Percentiles rank a stretch among this genome's conserved stretches.
phyloP scores from a whole-genome alignment of 2,329 filamentous ascomycete genomes.

The Neodidymelliopsis sp. region DNA sequence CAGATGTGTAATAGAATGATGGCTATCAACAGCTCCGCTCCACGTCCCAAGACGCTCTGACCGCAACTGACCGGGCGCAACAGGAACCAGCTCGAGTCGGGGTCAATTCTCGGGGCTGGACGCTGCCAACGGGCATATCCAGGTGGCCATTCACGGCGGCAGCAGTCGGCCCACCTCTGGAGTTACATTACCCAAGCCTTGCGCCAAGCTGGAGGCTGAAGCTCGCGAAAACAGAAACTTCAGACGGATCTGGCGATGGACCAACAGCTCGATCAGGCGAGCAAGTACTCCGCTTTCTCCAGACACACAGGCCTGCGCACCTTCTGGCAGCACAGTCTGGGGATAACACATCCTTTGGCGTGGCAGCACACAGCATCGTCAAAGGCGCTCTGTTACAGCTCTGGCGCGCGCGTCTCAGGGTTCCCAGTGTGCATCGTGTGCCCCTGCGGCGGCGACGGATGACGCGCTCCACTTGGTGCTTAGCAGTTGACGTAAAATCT shows the following conservation, averaged over 20 bases:
- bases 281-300: slow-evolving; percentile 13
- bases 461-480: slow-evolving; percentile 39
- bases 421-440: slow-evolving; percentile 6
- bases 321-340: slow-evolving; percentile 12
- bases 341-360: slow-evolving; percentile 10
- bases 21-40: slow-evolving; percentile 15
- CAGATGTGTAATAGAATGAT: slow-evolving; percentile 26
- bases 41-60: slow-evolving; percentile 13
- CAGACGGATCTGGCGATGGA: background rate
- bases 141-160: slow-evolving; percentile 12
- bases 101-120: slow-evolving; percentile 12
- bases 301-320: slow-evolving; percentile 7
- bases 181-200: slow-evolving; percentile 14
- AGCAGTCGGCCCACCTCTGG: slow-evolving; percentile 9
- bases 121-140: slow-evolving; percentile 12
- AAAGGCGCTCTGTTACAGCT: slow-evolving; percentile 13
- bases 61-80: slow-evolving; percentile 19
- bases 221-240: slow-evolving; percentile 8
- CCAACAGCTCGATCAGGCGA: background rate
- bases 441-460: slow-evolving; percentile 18
- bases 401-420: slow-evolving; percentile 14
- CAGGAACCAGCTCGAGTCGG: slow-evolving; percentile 14
- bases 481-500: slow-evolving; percentile 37
- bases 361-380: slow-evolving; percentile 10
- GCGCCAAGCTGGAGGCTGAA: slow-evolving; percentile 16